Percentiles rank a stretch among this genome's conserved stretches.
Conservation (phyloP, 257 asterid species). For the Dorcoceras hygrometricum region DNA sequence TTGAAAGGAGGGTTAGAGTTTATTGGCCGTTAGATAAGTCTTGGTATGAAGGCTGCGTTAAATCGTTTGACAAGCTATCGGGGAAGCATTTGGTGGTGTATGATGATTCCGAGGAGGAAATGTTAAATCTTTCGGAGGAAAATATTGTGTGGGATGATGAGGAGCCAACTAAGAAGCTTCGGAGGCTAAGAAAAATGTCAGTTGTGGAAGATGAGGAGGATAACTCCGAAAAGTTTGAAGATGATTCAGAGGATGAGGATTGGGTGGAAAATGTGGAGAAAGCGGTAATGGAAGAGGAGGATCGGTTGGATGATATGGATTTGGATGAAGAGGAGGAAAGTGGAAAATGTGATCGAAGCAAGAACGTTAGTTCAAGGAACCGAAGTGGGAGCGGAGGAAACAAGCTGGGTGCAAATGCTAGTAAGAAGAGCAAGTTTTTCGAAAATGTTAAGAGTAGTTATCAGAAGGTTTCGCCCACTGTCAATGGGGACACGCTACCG, state of each 20-base stretch:
- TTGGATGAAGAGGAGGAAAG: slow-evolving; percentile 53
- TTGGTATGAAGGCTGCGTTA: slow-evolving; percentile 81
- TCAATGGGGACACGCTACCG: slow-evolving; percentile 27
- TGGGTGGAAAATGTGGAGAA: slow-evolving; percentile 54
- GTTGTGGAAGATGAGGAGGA: slow-evolving; percentile 48
- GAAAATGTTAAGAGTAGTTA: slow-evolving; percentile 29
- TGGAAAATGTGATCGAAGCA: slow-evolving; percentile 24
- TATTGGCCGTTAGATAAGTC: slow-evolving; percentile 81
- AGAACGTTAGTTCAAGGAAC: slow-evolving; percentile 37
- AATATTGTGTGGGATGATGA: slow-evolving; percentile 64
- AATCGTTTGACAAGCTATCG: slow-evolving; percentile 54
- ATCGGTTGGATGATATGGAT: slow-evolving; percentile 46
- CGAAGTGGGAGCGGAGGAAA: slow-evolving; percentile 38
- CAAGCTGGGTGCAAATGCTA: slow-evolving; percentile 31
- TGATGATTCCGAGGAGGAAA: slow-evolving; percentile 84
- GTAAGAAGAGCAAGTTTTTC: slow-evolving; percentile 50
- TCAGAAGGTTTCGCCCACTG: slow-evolving; percentile 31
- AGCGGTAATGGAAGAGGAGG: slow-evolving; percentile 50
- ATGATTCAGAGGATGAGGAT: slow-evolving; percentile 74
- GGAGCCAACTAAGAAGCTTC: slow-evolving; percentile 46
- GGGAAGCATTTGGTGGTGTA: slow-evolving; percentile 85
- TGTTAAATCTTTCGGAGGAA: slow-evolving; percentile 50
- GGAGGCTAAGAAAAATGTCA: slow-evolving; percentile 50
- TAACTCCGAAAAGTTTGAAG: slow-evolving; percentile 34
- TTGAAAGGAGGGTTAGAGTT: slow-evolving; percentile 54